These are phyloP conservation scores for Nevesoporus exiguus DNA, from an alignment of 768 basidiomycete species.

Conservation along the genomic window DNA sequence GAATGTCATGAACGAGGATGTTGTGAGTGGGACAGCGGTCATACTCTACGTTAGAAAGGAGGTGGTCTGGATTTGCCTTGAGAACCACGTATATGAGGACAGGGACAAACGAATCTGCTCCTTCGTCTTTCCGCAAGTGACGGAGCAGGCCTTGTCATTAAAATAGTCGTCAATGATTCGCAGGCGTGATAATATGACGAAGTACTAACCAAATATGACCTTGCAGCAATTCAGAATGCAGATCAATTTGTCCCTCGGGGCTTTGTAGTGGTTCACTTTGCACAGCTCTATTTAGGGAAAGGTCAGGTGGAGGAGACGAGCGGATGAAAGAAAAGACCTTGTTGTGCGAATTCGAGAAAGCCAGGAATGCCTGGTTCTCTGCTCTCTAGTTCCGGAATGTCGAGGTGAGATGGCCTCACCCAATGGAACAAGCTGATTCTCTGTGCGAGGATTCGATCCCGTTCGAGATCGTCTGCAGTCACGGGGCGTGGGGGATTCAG, in stretches of 20 bases:
- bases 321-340: slow-evolving; percentile 49
- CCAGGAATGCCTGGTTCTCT: slow-evolving; percentile 50
- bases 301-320: neutral
- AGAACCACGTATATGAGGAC: slow-evolving; percentile 92
- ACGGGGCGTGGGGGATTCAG: slow-evolving; percentile 68
- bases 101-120: slow-evolving; percentile 93
- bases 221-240: slow-evolving; percentile 98
- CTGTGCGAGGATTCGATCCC: slow-evolving; percentile 86
- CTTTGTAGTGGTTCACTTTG: slow-evolving; percentile 99
- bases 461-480: slow-evolving; percentile 94
- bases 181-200: slow-evolving; percentile 10
- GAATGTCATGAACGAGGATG: neutral
- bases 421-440: slow-evolving; percentile 89
- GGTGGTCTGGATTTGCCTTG: slow-evolving; percentile 88
- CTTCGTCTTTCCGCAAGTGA: slow-evolving; percentile 78
- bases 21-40: slow-evolving; percentile 22
- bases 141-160: slow-evolving; percentile 70
- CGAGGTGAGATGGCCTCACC: slow-evolving; percentile 86
- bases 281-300: slow-evolving; percentile 60
- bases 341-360: slow-evolving; percentile 85
- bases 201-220: slow-evolving; percentile 88
- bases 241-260: slow-evolving; percentile 95
- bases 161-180: neutral
- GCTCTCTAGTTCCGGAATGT: slow-evolving; percentile 76
- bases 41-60: slow-evolving; percentile 94